Evolutionary conservation across 2,329 filamentous ascomycete species (phyloP).

Genomic region (Tolypocladium inflatum): DNA sequence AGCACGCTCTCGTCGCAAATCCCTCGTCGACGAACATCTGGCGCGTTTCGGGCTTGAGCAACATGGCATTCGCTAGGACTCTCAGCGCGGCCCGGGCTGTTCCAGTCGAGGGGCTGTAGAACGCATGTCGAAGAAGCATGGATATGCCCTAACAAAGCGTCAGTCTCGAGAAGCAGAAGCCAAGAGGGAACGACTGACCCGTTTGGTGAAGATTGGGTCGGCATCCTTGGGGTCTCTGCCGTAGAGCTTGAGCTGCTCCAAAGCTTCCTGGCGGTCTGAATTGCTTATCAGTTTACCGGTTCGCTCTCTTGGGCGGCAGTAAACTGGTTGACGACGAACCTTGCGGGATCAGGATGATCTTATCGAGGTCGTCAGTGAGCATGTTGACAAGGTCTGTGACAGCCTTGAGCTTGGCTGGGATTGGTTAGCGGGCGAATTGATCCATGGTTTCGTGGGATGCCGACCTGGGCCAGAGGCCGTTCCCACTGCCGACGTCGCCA

Average conservation of each 20-base stretch:
- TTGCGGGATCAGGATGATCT: slow-evolving; percentile 46
- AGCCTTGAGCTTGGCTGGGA: slow-evolving; percentile 49
- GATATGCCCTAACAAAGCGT: slow-evolving; percentile 53
- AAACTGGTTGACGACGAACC: slow-evolving; percentile 33
- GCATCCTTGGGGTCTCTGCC: slow-evolving; percentile 62
- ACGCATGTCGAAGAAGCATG: slow-evolving; percentile 62
- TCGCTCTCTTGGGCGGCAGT: slow-evolving; percentile 1
- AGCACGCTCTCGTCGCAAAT: slow-evolving; percentile 54
- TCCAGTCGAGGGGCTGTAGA: slow-evolving; percentile 52
- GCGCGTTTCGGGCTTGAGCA: slow-evolving; percentile 39
- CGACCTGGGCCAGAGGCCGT: slow-evolving; percentile 32
- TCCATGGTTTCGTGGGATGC: slow-evolving; percentile 8
- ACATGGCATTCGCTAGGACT: slow-evolving; percentile 70
- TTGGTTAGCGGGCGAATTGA: neutral
- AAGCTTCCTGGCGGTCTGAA: slow-evolving; percentile 50
- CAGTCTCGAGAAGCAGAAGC: neutral
- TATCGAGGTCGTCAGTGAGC: slow-evolving; percentile 52
- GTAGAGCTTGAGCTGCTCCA: slow-evolving; percentile 59
- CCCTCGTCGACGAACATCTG: slow-evolving; percentile 31
- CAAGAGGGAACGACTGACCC: slow-evolving; percentile 38
- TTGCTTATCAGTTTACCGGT: slow-evolving; percentile 5
- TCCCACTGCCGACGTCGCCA: slow-evolving; percentile 15
- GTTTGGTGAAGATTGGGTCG: slow-evolving; percentile 74
- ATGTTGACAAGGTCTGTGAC: slow-evolving; percentile 55
- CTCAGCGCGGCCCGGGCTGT: slow-evolving; percentile 69